Evolutionary conservation across 805 yeast species (phyloP).

Genomic region (Candida quercuum): DNA sequence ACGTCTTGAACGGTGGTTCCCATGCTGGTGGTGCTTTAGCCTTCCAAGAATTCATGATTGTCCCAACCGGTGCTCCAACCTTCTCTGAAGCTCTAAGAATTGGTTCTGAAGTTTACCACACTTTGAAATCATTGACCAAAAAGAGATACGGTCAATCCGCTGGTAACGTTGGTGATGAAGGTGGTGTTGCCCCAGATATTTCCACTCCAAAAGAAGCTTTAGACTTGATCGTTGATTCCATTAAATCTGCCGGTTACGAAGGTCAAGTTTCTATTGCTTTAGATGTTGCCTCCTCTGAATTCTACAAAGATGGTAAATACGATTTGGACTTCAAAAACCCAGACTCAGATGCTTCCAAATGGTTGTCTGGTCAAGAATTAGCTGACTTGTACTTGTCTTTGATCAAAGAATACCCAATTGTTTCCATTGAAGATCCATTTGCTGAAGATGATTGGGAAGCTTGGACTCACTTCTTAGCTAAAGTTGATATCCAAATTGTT

Average conservation of each 20-base stretch:
- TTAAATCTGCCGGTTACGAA: conserved; percentile 90
- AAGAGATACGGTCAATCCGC: conserved; percentile 96
- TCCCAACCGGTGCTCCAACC: conserved; percentile 84
- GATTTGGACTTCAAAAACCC: conserved; percentile 99
- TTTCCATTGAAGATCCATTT: conserved; percentile 97
- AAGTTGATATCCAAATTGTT: conserved; percentile 81
- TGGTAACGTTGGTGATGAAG: conserved; percentile 99
- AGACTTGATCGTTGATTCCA: conserved; percentile 87
- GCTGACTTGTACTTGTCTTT: conserved; percentile 79
- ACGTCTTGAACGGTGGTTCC: conserved; percentile 98
- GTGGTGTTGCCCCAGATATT: conserved; percentile 99
- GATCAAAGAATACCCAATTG: conserved; percentile 91
- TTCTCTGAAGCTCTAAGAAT: conserved; percentile 96
- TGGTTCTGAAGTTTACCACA: conserved; percentile 98
- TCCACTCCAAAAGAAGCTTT: conserved; percentile 95
- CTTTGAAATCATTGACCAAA: conserved; percentile 87
- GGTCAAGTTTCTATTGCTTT: conserved; percentile 90
- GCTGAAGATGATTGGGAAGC: conserved; percentile 99
- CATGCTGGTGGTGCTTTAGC: conserved; percentile 99
- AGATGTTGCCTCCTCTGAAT: conserved; percentile 97
- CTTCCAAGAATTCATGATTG: conserved; percentile 99
- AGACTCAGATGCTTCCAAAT: conserved; percentile 80
- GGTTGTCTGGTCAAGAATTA: conserved; percentile 86
- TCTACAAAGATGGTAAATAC: conserved; percentile 94
- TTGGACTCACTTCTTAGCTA: conserved; percentile 84